Conservation (phyloP, 768 basidiomycete species). For the Pleurotus platypus region DNA sequence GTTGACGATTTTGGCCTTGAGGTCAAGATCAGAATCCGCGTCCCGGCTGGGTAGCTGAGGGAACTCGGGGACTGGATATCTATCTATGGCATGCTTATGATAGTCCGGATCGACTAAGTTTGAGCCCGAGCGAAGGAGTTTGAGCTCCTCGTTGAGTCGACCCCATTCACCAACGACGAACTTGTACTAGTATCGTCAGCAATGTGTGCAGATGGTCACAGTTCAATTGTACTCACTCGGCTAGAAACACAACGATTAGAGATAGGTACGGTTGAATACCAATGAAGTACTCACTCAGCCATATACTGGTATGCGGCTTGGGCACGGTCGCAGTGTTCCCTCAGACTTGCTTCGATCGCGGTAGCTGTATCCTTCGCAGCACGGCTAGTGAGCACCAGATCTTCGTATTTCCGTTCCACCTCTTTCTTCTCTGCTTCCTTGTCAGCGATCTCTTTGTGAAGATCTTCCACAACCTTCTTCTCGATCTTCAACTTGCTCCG, state of each 20-base stretch:
- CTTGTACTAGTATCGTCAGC: slow-evolving; percentile 23
- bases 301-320: slow-evolving; percentile 37
- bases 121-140: not conserved
- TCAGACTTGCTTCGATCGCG: slow-evolving; percentile 48
- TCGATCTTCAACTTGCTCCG: slow-evolving; percentile 34
- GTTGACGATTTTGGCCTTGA: not conserved
- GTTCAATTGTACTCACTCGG: slow-evolving; percentile 23
- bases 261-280: not conserved
- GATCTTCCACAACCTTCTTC: slow-evolving; percentile 24
- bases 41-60: slow-evolving; percentile 5
- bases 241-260: slow-evolving; percentile 11
- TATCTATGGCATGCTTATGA: not conserved
- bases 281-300: slow-evolving; percentile 32
- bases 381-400: slow-evolving; percentile 33
- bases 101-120: not conserved
- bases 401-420: slow-evolving; percentile 33
- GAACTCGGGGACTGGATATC: slow-evolving; percentile 7
- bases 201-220: too few species aligned
- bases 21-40: slow-evolving; percentile 4
- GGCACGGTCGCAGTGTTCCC: slow-evolving; percentile 47
- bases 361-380: slow-evolving; percentile 52
- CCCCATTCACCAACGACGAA: slow-evolving; percentile 27
- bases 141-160: slow-evolving; percentile 18
- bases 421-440: slow-evolving; percentile 31
- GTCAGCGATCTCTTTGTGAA: slow-evolving; percentile 28